Conservation (phyloP, 2,329 filamentous ascomycete species). For the Microdochium bolleyi region DNA sequence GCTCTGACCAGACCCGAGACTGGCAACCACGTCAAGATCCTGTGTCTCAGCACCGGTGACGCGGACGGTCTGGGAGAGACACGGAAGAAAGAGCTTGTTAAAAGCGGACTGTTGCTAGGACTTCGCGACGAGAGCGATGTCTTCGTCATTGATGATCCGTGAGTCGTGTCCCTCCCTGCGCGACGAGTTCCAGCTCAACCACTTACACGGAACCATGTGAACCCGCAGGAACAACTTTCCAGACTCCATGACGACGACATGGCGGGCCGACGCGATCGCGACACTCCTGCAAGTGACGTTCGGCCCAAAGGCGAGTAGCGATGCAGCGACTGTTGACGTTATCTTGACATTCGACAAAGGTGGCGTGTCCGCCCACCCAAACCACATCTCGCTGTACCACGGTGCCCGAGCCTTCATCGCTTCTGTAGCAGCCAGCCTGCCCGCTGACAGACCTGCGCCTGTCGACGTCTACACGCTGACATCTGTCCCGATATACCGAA, state of each 20-base stretch:
- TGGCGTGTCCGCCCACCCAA: conserved; percentile 83
- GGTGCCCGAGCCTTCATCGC: conserved; percentile 69
- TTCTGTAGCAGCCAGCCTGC: conserved; percentile 50
- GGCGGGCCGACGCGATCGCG: conserved; percentile 66
- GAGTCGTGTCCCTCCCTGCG: conserved; percentile 17
- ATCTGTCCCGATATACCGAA: conserved; percentile 63
- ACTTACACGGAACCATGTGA: not conserved
- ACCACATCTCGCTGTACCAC: conserved; percentile 83
- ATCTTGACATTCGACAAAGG: conserved; percentile 82
- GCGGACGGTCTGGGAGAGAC: conserved; percentile 81
- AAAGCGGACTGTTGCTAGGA: conserved; percentile 72
- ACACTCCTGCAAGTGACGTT: conserved; percentile 66
- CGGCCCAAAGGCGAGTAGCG: conserved; percentile 49
- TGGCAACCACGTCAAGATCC: conserved; percentile 87
- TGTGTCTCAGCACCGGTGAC: conserved; percentile 85
- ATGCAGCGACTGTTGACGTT: conserved; percentile 49
- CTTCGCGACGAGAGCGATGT: conserved; percentile 70
- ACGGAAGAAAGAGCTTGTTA: conserved; percentile 73
- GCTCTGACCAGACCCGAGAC: conserved; percentile 72
- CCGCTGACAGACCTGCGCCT: conserved; percentile 59
- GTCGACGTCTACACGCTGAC: conserved; percentile 82
- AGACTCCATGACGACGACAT: conserved; percentile 78
- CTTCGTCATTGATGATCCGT: conserved; percentile 75
- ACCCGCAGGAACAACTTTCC: conserved; percentile 53
- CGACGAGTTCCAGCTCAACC: not conserved